A percentile compares a stretch with the other conserved stretches of the same genome.
Evolutionary conservation across 306 rosid genomes (phyloP).

Genomic region (Rosa persica): DNA sequence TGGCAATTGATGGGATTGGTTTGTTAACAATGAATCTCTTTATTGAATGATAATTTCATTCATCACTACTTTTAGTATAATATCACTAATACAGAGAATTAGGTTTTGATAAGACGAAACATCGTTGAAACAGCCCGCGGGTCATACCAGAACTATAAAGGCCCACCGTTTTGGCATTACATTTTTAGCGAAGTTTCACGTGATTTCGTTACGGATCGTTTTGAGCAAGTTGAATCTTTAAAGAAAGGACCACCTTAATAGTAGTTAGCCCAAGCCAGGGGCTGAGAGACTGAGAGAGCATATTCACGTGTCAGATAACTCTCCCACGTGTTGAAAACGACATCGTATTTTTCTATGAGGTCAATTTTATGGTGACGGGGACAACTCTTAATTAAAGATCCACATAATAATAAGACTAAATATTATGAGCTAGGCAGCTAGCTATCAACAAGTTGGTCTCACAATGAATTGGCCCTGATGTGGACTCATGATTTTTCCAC

Average conservation of each 20-base stretch:
- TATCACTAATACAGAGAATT: not conserved
- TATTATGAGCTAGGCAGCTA: not conserved
- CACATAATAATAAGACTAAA: not conserved
- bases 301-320: conserved; percentile 31
- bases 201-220: conserved; percentile 30
- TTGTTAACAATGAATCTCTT: not conserved
- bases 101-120: conserved; percentile 1
- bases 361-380: conserved; percentile 14
- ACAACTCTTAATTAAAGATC: conserved; percentile 12
- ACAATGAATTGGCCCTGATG: not conserved
- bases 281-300: not conserved
- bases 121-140: not conserved
- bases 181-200: conserved; percentile 16
- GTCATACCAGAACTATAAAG: not conserved
- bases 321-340: conserved; percentile 45
- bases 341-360: not conserved
- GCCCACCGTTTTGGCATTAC: conserved; percentile 3
- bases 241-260: conserved; percentile 26
- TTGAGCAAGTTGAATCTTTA: conserved; percentile 21
- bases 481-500: conserved; percentile 7
- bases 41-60: not conserved
- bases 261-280: not conserved
- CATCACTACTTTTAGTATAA: not conserved
- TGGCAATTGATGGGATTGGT: not conserved
- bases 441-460: conserved; percentile 15